Evolutionary conservation across 2,329 filamentous ascomycete genomes (phyloP), one percentile per base, ranked within the genome.

Genomic region (Ciborinia camelliae): DNA sequence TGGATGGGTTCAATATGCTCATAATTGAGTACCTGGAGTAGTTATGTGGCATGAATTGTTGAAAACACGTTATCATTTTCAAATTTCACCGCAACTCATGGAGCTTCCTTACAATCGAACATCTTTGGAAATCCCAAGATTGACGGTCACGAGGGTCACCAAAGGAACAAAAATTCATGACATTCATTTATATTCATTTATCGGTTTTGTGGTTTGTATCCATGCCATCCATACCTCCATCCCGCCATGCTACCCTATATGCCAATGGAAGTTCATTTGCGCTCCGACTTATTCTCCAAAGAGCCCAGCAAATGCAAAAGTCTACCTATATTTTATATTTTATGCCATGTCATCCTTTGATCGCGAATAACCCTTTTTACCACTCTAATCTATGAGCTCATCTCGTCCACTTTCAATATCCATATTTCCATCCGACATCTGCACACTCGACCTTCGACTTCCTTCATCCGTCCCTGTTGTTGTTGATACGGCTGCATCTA

Each of bases 401-500:
- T 64, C 62, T 50, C n/a, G 26, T 50, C 45, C 62, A 51, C 35
- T 60, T 8, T 60, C 54, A 41, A 12, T 15, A 35, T 43, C 54
- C 43, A 47, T 28, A 23, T 51, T 45, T 2, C 47, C 39, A 23
- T 64, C 62, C 20, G 54, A 60, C 20, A 60, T 60, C 14, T 57
- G 61, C 12, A 63, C n/a, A 50, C 61, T 63, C 6, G 61, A 63
- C 37, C 39, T 47, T 15, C 61, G 43, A 50, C 61, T 63, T 30
- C 61, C 51, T n/a, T 58, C 39, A n/a, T 51, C 47, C 2, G 62
- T 52, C 18, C 23, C 41, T 28, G 41, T 12, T 18, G 52, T 47
- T 14, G 51, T 59, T 14, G 50, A 58, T 2, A 61, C 14, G 23
- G 64, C 68, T 48, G 71, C 72, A n/a, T 72, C 69, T 26, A 64